phyloP scores from a whole-genome alignment of 2,329 filamentous ascomycete genomes.

The Zarea fungicola region DNA sequence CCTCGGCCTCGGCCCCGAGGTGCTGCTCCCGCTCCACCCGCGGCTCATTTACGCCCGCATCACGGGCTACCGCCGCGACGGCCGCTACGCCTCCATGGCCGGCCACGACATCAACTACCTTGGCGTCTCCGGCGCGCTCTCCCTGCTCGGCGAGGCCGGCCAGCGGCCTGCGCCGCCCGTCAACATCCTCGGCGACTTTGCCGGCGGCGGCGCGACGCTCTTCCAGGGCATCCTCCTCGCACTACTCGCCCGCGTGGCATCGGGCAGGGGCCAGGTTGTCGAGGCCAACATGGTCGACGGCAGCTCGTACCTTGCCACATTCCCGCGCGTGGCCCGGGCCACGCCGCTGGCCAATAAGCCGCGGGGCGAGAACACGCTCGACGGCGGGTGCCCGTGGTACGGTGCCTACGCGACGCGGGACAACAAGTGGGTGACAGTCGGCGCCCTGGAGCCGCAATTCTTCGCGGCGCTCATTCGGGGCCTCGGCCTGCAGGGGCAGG shows the following conservation, averaged over 20 bases:
- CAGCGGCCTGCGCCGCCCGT: constrained; percentile 71
- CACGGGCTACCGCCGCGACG: constrained; percentile 85
- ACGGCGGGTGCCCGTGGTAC: constrained; percentile 84
- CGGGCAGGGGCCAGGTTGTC: constrained; percentile 76
- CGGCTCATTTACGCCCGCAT: constrained; percentile 76
- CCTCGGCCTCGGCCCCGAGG: constrained; percentile 68
- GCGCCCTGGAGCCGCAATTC: constrained; percentile 84
- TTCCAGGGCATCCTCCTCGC: constrained; percentile 81
- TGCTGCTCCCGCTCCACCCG: constrained; percentile 63
- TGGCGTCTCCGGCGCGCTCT: constrained; percentile 74
- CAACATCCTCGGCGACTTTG: constrained; percentile 88
- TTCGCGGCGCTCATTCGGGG: constrained; percentile 64
- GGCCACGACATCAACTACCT: constrained; percentile 98
- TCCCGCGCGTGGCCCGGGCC: constrained; percentile 64
- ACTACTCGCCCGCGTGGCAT: constrained; percentile 58
- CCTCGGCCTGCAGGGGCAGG: constrained; percentile 51
- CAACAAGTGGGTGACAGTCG: constrained; percentile 77
- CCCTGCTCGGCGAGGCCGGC: constrained; percentile 64
- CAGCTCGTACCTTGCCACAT: constrained; percentile 69
- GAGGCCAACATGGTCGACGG: constrained; percentile 98
- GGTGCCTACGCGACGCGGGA: constrained; percentile 83
- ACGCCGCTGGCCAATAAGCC: constrained; percentile 56
- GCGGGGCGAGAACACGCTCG: constrained; percentile 72
- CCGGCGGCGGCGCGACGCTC: constrained; percentile 76
- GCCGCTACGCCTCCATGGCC: constrained; percentile 80